Base-by-base conservation (phyloP, 257 asterid genomes). In the Ophiorrhiza pumila region DNA sequence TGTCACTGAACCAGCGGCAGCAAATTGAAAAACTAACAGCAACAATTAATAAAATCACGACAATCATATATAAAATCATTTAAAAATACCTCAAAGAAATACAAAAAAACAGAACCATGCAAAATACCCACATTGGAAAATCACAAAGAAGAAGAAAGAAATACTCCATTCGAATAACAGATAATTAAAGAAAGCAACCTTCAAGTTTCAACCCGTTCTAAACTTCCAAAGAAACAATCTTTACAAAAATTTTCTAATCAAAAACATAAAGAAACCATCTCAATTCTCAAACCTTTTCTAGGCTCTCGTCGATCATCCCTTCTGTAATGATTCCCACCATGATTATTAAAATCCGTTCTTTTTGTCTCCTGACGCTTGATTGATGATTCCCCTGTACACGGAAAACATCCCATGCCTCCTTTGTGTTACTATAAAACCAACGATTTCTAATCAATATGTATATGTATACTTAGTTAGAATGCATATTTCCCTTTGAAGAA, bases 371-470 rank as follows among this genome's bases (percentile, higher is more conserved):
- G 74, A 71, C 77, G 85, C 77, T 81, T 81, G 5, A 64, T 59
- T 29, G 94, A 82, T 69, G 93, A 75, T 74, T 83, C 91, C 20
- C 95, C 86, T 4, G 87, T 80, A 74, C 96, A 86, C 80, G 74
- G 84, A 74, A 91, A 89, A 85, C 96, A 91, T 22, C 96, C 90
- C 97, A 89, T 91, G 68, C 71, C 61, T 80, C 41, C 47, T 71
- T 41, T 37, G 7, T n/a, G n/a, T n/a, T n/a, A 37, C 42, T 37
- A 37, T 37, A 37, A 37, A 37, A 37, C 42, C 42, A 2, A 37
- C n/a, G n/a, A n/a, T 76, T 18, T 25, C 15, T 7, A 42, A 20
- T 72, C 37, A 49, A 52, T 69, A 13, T 49, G 13, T 65, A 34
- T 22, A 67, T 20, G 27, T 34, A 27, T 1, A 45, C 47, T 27